Base-by-base conservation (phyloP, 2,329 filamentous ascomycete species). In the Pyrenophora graminea region DNA sequence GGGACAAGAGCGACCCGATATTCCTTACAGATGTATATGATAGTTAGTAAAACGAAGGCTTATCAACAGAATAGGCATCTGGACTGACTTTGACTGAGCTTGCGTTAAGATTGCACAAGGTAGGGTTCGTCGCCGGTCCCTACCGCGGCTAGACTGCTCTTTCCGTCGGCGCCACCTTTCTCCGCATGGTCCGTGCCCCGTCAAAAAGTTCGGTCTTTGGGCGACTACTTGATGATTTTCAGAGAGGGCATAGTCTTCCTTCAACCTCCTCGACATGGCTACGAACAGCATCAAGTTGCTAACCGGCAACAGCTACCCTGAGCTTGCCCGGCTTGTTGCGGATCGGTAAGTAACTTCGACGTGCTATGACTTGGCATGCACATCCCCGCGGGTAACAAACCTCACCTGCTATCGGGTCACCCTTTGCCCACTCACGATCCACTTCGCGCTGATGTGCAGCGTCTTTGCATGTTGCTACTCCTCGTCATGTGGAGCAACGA, bases 261-360 rank as follows among this genome's bases (percentile, higher is more conserved):
- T 45, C 52, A 39, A 44, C 40, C 50, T 48, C 48, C 56, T 49
- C 58, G 60, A 42, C 53, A 89, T 90, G 87, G 82, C 86, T 62
- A 82, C 85, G 57, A 90, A 89, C 76, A 86, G 84, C 32, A 89
- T 90, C 71, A 90, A 90, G 75, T 77, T 90, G 58, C 78, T 90
- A 71, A 89, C 87, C 64, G 87, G 87, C 64, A 89, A 89, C 77
- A 89, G 85, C 73, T 87, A 90, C 70, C 86, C 87, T 6, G 81
- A 86, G 74, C 82, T 90, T 51, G 87, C 87, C 33, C 85, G 86
- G 69, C 78, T 85, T 59, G 86, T 90, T 53, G 85, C 86, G 62
- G 82, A 84, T 65, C 79, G 85, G 85, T 87, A 77, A 57, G 77
- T 70, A 40, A 13, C 27, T 12, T 30, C 9, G 9, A 9, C 27